Percentiles rank a stretch among this genome's conserved stretches.
Evolutionary conservation across 2,329 filamentous ascomycete species (phyloP).

Genomic region (Plenodomus lindquistii): DNA sequence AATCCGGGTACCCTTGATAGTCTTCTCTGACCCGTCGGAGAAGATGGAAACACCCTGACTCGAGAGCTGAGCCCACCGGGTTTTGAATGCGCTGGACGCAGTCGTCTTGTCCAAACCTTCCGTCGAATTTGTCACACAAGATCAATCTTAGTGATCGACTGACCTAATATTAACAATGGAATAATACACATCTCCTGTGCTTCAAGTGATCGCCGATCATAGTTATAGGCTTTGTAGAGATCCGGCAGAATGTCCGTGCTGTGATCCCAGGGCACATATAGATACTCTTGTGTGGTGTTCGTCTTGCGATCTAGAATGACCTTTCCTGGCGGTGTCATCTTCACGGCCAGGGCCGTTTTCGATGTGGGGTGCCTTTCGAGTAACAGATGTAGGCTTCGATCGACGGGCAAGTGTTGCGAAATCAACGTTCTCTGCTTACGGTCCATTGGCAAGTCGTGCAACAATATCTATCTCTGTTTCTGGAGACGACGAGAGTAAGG

Average conservation of each 20-base stretch:
- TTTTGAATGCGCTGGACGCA: neutral
- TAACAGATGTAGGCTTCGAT: slow-evolving; percentile 30
- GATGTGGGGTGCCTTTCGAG: slow-evolving; percentile 54
- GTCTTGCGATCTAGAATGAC: slow-evolving; percentile 29
- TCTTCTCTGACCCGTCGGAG: slow-evolving; percentile 9
- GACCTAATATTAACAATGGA: slow-evolving; percentile 86
- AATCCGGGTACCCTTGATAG: neutral
- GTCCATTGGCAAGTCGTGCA: slow-evolving; percentile 39
- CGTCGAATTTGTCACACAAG: neutral
- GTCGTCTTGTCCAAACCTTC: neutral
- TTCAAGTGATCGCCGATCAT: slow-evolving; percentile 72
- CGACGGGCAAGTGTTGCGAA: slow-evolving; percentile 37
- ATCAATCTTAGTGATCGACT: slow-evolving; percentile 85
- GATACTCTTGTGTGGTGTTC: slow-evolving; percentile 70
- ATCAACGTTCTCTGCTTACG: slow-evolving; percentile 41
- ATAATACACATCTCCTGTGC: slow-evolving; percentile 75
- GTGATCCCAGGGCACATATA: slow-evolving; percentile 86
- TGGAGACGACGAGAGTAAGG: slow-evolving; percentile 56
- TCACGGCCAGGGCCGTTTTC: slow-evolving; percentile 56
- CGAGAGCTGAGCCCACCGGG: slow-evolving; percentile 1
- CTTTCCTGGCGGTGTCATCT: slow-evolving; percentile 30
- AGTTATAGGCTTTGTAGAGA: slow-evolving; percentile 73
- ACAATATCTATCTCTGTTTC: slow-evolving; percentile 42
- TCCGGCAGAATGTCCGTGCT: slow-evolving; percentile 84
- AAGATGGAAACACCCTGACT: slow-evolving; percentile 9